Evolutionary conservation across 1,284 basidiomycete genomes (phyloP), one percentile per base, ranked within the genome.

Genomic region (Boletus sp.): DNA sequence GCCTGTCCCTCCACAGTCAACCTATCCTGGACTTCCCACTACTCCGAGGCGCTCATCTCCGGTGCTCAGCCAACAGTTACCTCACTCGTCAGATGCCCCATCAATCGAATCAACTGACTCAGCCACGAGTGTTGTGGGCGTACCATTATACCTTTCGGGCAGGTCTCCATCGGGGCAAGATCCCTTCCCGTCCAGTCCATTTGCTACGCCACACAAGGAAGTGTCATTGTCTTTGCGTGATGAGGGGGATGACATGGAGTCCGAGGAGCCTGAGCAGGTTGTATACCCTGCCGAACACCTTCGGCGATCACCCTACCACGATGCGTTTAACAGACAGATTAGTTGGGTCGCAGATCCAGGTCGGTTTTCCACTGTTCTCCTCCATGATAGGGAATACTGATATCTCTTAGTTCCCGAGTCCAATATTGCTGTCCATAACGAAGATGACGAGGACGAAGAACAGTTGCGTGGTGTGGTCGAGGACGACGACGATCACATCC

Each of bases 311-410:
- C 71, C 71, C 20, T 74, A 72, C 52, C 65, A 69, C 32, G 72
- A 76, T 45, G 72, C 68, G 16, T 72, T 69, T 50, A 80, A 82
- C 17, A 76, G 84, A 54, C 80, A 86, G 60, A 82, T 85, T 41
- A 88, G 85, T 56, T 88, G 86, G 85, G 71, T 85, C 33, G 83
- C 83, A 32, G 77, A 82, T 37, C 81, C 76, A 61, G 80, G 85
- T 86, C 55, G 52, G 75, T 72, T 33, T 39, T 30, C 33, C 29
- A 27, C 35, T 40, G 20, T 51, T 41, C 40, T 46, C 41, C 43
- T 37, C 44, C 25, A 9, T 20, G 14, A 23, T 40, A 37, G 47
- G 33, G 12, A 22, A 37, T 49, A 8, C 37, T 57, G 25, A 65
- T 39, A 12, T 27, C 16, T 22, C 13, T 8, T 52, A 77, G 77